A percentile compares a stretch with the other conserved stretches of the same genome.
Evolutionary conservation across 441 rosid genomes (phyloP).

Genomic region (Euphorbia schlechtendalii): DNA sequence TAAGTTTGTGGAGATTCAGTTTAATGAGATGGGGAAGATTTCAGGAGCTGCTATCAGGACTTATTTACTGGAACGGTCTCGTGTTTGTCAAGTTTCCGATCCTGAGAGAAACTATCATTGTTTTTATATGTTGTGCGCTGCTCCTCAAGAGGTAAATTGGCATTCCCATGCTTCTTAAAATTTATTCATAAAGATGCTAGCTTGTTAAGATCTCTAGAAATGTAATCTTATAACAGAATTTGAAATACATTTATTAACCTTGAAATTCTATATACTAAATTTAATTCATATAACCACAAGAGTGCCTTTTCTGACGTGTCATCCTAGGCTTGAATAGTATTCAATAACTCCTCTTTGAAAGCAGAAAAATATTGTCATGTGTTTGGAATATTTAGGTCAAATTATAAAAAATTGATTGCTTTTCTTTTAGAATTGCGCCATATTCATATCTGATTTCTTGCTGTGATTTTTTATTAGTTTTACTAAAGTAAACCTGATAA

Average conservation of each 20-base stretch:
- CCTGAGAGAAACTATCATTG: slow-evolving; percentile 99
- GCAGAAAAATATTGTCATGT: neutral
- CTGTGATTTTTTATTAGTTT: neutral
- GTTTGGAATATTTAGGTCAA: neutral
- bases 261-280: neutral
- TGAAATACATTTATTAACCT: neutral
- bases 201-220: neutral
- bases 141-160: slow-evolving; percentile 68
- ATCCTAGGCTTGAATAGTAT: neutral
- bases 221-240: neutral
- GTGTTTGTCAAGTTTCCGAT: slow-evolving; percentile 96
- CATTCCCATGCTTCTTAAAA: slow-evolving; percentile 18
- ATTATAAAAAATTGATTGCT: neutral
- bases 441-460: neutral
- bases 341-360: neutral
- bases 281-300: neutral
- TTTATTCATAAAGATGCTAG: slow-evolving; percentile 10
- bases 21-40: slow-evolving; percentile 71
- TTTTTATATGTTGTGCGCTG: slow-evolving; percentile 98
- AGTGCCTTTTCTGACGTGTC: neutral
- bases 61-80: slow-evolving; percentile 90
- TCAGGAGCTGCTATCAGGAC: slow-evolving; percentile 99
- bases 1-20: slow-evolving; percentile 98
- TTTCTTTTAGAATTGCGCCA: neutral
- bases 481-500: neutral